phyloP scores from a whole-genome alignment of 208 protist species.

The Porcisia deanei region DNA sequence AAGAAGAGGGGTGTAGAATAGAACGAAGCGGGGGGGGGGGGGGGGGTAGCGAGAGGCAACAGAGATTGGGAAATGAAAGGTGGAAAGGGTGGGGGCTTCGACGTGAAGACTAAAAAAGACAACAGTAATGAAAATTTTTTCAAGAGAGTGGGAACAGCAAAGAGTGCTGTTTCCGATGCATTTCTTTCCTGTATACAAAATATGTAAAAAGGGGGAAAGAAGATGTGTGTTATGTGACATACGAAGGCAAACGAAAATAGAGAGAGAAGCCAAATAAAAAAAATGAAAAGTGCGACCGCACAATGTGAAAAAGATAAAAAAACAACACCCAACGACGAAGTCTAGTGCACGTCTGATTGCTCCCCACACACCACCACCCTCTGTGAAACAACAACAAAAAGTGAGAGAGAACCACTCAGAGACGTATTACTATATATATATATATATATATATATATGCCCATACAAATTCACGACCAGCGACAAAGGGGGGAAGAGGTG shows the following conservation, averaged over 20 bases:
- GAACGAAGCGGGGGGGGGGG: background rate
- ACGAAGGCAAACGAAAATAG: background rate
- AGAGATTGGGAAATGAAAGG: background rate
- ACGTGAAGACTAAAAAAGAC: too few species aligned
- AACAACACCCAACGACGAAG: background rate
- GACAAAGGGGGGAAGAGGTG: background rate
- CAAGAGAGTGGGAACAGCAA: background rate
- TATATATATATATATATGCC: background rate
- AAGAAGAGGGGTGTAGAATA: background rate
- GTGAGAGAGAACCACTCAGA: background rate
- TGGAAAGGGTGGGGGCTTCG: background rate
- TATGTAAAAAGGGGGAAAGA: background rate
- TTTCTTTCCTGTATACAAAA: too few species aligned
- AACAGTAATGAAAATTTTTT: background rate
- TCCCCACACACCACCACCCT: background rate
- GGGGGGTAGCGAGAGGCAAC: background rate
- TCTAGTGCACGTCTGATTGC: too few species aligned
- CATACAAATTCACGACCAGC: background rate
- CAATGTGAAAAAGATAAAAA: slow-evolving; percentile 10
- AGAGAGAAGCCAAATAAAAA: background rate
- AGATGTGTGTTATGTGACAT: background rate
- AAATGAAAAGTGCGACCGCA: background rate
- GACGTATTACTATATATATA: background rate
- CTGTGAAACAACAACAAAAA: too few species aligned
- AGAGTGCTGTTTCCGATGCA: background rate